phyloP scores from a whole-genome alignment of 169 alveolate genomes.

The Plasmodium cynomolgi region DNA sequence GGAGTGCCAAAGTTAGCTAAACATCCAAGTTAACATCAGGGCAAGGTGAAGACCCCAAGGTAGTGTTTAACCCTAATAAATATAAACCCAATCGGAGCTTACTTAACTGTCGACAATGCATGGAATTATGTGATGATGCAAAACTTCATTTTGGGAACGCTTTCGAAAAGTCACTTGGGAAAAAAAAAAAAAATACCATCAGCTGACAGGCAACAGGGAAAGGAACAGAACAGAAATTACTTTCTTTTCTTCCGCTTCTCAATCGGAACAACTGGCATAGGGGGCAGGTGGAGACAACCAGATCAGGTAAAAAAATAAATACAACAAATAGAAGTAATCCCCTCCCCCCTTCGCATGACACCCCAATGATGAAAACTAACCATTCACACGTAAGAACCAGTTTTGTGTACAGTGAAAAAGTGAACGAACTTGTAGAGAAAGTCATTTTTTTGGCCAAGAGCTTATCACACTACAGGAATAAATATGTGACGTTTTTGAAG shows the following conservation, averaged over 20 bases:
- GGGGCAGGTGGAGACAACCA: neutral
- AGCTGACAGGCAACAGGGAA: neutral
- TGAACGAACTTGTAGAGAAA: conserved; percentile 5
- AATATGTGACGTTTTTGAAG: conserved; percentile 15
- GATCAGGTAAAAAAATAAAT: neutral
- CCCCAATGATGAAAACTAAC: conserved; percentile 5
- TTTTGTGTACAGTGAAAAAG: conserved; percentile 22
- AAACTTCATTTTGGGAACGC: neutral
- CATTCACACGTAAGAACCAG: neutral
- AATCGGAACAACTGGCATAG: neutral
- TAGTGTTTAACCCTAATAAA: neutral
- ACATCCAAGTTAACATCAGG: neutral
- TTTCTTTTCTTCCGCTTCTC: neutral
- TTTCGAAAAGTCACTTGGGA: neutral
- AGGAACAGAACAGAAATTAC: neutral
- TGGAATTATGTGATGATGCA: neutral
- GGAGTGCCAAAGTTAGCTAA: neutral
- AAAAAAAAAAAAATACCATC: neutral
- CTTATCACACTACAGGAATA: conserved; percentile 21
- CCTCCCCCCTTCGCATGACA: neutral
- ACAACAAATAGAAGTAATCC: neutral
- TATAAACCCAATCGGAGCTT: neutral
- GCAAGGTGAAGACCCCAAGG: neutral
- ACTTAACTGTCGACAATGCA: neutral
- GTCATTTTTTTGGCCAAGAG: conserved; percentile 3